Base-by-base conservation (phyloP, 148 eudicot species). In the Dysphania ambrosioides region DNA sequence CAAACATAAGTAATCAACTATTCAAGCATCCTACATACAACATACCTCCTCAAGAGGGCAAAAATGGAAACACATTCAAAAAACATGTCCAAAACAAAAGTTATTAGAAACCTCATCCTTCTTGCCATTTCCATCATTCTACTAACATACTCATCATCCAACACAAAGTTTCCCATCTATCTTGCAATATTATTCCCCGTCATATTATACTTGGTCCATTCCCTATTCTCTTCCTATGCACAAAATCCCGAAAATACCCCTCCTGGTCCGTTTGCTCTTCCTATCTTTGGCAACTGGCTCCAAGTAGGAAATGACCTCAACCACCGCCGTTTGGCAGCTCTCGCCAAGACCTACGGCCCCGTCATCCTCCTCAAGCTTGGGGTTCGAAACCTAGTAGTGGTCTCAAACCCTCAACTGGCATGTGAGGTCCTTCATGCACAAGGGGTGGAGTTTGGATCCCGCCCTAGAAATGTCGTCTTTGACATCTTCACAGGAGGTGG, bases 401-500 rank as follows among this genome's bases (percentile, higher is more conserved):
- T 86, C 1, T 86, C 89, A 10, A 79, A 75, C 66, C 89, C 87
- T 18, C 81, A 84, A 66, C 70, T 86, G 8, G 89, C 89, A 7
- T 72, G 63, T 58, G 80, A 77, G 53, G 89, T 86, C 53, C 82
- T 86, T 41, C 89, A 86, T 41, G 76, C 83, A 24, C 85, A 84
- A 29, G 89, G 89, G 18, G 87, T 86, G 23, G 89, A 86, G 74
- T 86, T 84, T 57, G 89, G 89, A 42, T 86, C 89, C 9, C 77
- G 89, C 3, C 81, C 89, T 6, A 81, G 87, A 23, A 86, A 86
- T 27, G 87, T 86, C 4, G 89, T 86, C 21, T 87, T 87, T 30
- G 89, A 87, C 56, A 82, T 87, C 49, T 87, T 87, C 87, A 87
- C 89, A 0, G 87, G 87, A 5, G 74, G 72, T 1, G 89, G 89